Percentiles rank a stretch among this genome's conserved stretches.
phyloP scores from a whole-genome alignment of 495 filamentous ascomycete genomes.

The Neurospora hispaniola region DNA sequence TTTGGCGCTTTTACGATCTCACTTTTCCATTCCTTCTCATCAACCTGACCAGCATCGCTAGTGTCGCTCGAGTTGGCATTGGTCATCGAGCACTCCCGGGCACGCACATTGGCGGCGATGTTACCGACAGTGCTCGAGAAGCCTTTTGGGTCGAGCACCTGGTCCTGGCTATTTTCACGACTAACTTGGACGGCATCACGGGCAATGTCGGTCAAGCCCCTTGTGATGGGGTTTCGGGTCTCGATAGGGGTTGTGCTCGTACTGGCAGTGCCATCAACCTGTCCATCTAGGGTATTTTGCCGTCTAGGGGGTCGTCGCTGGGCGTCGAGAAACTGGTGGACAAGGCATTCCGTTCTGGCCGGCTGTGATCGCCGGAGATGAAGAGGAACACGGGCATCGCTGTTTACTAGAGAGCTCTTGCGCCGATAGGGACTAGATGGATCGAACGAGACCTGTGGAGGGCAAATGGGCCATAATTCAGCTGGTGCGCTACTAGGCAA shows the following conservation, averaged over 20 bases:
- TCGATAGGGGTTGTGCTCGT: neutral
- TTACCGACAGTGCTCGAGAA: neutral
- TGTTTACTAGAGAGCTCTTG: constrained; percentile 72
- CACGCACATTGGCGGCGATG: neutral
- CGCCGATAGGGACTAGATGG: constrained; percentile 61
- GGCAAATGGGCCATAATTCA: neutral
- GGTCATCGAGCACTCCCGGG: neutral
- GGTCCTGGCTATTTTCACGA: constrained; percentile 17
- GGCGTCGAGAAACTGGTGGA: constrained; percentile 67
- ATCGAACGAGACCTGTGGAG: constrained; percentile 61
- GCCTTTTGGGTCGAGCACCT: constrained; percentile 27
- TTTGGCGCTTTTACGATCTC: constrained; percentile 15
- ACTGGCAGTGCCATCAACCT: neutral
- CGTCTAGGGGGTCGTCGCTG: constrained; percentile 19
- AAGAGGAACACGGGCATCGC: constrained; percentile 33
- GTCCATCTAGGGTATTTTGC: neutral
- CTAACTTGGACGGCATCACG: constrained; percentile 14
- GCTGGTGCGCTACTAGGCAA: neutral
- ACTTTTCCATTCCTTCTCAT: constrained; percentile 34
- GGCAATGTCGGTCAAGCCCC: neutral
- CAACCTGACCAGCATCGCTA: constrained; percentile 26
- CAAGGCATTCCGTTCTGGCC: constrained; percentile 59
- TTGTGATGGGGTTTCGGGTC: neutral
- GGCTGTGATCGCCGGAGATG: constrained; percentile 34
- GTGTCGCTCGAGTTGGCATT: neutral